Evolutionary conservation across 2,329 filamentous ascomycete genomes (phyloP).

Genomic region (Fusarium nurragi): DNA sequence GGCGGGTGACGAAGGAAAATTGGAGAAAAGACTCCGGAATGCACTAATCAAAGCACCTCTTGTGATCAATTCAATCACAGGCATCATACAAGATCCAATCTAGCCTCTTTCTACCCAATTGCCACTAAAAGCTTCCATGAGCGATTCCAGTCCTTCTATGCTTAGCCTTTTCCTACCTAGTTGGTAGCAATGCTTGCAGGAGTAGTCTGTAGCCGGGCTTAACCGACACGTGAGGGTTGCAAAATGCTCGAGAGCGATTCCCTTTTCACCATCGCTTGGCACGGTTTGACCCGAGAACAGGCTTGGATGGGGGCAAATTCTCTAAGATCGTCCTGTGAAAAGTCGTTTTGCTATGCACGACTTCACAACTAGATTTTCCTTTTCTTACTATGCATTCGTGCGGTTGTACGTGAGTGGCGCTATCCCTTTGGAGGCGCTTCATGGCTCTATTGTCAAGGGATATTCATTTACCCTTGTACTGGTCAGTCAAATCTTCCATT

Average conservation of each 20-base stretch:
- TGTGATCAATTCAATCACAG: background rate
- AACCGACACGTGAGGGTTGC: constrained; percentile 23
- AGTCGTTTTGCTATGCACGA: background rate
- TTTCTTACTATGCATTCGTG: background rate
- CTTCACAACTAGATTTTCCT: background rate
- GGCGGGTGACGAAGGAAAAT: background rate
- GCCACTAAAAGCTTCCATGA: background rate
- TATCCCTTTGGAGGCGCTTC: background rate
- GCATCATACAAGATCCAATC: background rate
- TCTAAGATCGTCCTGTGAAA: background rate
- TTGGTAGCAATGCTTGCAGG: background rate
- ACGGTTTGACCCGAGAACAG: background rate
- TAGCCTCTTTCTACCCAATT: background rate
- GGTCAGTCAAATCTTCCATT: too few relatives aligned
- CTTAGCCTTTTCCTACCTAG: constrained; percentile 1
- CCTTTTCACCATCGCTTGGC: background rate
- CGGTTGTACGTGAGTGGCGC: background rate
- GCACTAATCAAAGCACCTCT: background rate
- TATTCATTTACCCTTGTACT: too few relatives aligned
- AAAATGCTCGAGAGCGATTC: background rate
- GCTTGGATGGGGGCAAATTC: background rate
- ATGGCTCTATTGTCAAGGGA: background rate
- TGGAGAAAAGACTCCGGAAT: constrained; percentile 7
- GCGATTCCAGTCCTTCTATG: constrained; percentile 16
- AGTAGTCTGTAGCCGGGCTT: constrained; percentile 8